Evolutionary conservation across 805 yeast genomes (phyloP), one percentile per base, ranked within the genome.

Genomic region (Ogataea nakhonphanomensis): DNA sequence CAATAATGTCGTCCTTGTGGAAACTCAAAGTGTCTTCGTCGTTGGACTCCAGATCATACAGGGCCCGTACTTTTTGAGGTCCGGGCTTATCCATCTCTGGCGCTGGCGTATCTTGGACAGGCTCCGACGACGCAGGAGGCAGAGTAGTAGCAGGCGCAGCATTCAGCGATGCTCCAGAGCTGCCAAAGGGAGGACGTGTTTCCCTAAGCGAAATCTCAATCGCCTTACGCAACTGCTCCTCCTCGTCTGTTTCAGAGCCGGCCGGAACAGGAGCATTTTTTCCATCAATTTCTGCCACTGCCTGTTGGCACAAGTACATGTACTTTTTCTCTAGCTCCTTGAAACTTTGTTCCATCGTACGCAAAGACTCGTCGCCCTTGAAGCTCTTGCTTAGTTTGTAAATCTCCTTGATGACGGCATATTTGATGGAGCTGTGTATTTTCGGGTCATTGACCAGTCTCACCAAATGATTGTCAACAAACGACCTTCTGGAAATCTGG

Each of bases 1-100:
- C 81, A 35, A 91, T 90, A 10, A 87, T 70, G 57, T 91, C 98
- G 29, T 96, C 97, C 54, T 81, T 81, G 35, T 79, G 70, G 64
- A 93, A 91, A 1, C 95, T 80, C 31, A 91, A 71, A 50, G 93
- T 97, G 46, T 90, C 96, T 2, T 82, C 82, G 54, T 89, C 97
- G 31, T 76, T 70, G 2, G 95, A 78, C 4, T 74, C 67, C 27
- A 90, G 70, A 57, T 89, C 96, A 55, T 87, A 93, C 36, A 93
- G 65, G 0, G 98, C 97, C 35, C 83, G 73, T 1, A 91, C 98
- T 33, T 59, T 61, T 11, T 51, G 55, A 8, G 62, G 61, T 7
- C 46, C 38, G 1, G 39, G 35, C n/a, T 29, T 8, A 12, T 22
- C 12, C 23, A 13, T 15, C 34, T 8, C 31, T 8, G 31, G 21